A percentile compares a stretch with the other conserved stretches of the same genome.
Evolutionary conservation across 495 filamentous ascomycete genomes (phyloP).

Genomic region (Chaetomium fimeti): DNA sequence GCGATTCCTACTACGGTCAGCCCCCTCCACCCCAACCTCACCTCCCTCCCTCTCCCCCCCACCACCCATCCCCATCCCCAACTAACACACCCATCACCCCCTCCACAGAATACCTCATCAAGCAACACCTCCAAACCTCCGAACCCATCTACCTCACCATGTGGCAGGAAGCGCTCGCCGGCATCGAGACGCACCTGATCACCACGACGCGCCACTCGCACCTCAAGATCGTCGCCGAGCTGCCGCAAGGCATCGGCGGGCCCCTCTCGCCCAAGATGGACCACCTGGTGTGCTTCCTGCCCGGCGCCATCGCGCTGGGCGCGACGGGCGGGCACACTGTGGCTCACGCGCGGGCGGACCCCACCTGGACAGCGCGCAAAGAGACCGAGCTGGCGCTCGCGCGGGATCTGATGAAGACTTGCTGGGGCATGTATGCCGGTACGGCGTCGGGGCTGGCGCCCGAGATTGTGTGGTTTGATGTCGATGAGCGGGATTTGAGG

Average conservation of each 20-base stretch:
- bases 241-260: constrained; percentile 68
- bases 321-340: constrained; percentile 76
- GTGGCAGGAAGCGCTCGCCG: constrained; percentile 81
- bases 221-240: constrained; percentile 83
- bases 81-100: neutral
- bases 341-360: constrained; percentile 65
- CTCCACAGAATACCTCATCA: constrained; percentile 87
- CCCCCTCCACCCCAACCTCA: neutral
- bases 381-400: constrained; percentile 86
- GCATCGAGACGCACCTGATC: constrained; percentile 86
- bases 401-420: constrained; percentile 87
- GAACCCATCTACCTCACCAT: constrained; percentile 85
- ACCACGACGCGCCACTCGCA: constrained; percentile 76
- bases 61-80: neutral
- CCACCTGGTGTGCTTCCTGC: constrained; percentile 95
- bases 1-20: constrained; percentile 80
- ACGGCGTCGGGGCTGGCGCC: constrained; percentile 84
- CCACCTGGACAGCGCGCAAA: constrained; percentile 68
- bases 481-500: constrained; percentile 50
- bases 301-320: constrained; percentile 86
- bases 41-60: neutral
- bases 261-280: constrained; percentile 87
- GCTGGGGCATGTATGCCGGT: constrained; percentile 91
- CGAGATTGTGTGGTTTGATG: constrained; percentile 86
- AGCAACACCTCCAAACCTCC: constrained; percentile 90